Conservation (phyloP, 2,329 filamentous ascomycete genomes). For the Zopfia rhizophila region DNA sequence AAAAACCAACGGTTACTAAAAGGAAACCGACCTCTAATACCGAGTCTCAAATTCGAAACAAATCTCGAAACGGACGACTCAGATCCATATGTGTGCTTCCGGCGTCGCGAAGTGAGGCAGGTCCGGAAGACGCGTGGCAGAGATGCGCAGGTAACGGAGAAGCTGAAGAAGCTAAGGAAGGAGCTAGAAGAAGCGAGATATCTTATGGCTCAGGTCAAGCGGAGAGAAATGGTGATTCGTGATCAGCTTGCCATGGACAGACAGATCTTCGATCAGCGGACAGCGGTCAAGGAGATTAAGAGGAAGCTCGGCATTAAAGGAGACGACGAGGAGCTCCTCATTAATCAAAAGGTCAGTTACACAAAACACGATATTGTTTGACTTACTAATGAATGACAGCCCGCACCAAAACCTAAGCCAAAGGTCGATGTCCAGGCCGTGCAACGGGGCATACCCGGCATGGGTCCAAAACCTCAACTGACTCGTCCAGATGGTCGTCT, state of each 20-base stretch:
- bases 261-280: conserved; percentile 83
- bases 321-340: conserved; percentile 84
- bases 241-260: conserved; percentile 80
- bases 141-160: conserved; percentile 93
- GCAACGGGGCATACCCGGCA: conserved; percentile 74
- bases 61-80: conserved; percentile 94
- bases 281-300: conserved; percentile 87
- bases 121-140: conserved; percentile 93
- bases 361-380: neutral
- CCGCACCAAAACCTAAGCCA: conserved; percentile 59
- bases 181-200: conserved; percentile 91
- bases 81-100: conserved; percentile 98
- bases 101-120: conserved; percentile 91
- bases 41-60: conserved; percentile 90
- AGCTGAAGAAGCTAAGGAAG: conserved; percentile 87
- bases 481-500: conserved; percentile 75
- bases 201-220: conserved; percentile 78
- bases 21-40: conserved; percentile 78
- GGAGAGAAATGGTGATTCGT: conserved; percentile 82
- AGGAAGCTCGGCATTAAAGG: conserved; percentile 87
- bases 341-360: conserved; percentile 87
- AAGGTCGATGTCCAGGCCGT: conserved; percentile 68
- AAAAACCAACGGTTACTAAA: conserved; percentile 73
- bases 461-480: conserved; percentile 54
- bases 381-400: conserved; percentile 40